Evolutionary conservation across 2,329 filamentous ascomycete species (phyloP).

Genomic region (Colletotrichum spinosum): DNA sequence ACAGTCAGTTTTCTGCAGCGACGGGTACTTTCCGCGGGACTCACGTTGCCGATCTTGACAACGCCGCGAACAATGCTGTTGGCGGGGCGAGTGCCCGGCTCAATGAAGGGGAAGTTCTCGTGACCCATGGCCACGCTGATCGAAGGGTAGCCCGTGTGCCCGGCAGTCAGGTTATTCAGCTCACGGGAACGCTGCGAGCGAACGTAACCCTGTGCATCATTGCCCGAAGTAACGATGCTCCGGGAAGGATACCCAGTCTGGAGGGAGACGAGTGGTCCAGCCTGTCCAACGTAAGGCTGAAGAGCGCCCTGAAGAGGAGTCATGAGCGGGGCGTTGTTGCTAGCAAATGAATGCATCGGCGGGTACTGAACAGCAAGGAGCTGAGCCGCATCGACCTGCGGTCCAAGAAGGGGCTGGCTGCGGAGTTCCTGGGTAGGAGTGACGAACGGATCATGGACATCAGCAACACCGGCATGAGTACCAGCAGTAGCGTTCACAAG

Average conservation of each 20-base stretch:
- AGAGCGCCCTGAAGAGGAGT: slow-evolving; percentile 1
- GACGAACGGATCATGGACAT: slow-evolving; percentile 18
- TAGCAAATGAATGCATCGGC: background rate
- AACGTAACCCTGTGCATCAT: slow-evolving; percentile 35
- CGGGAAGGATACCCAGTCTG: slow-evolving; percentile 9
- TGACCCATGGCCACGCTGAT: slow-evolving; percentile 50
- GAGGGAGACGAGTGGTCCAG: slow-evolving; percentile 23
- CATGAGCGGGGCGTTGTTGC: background rate
- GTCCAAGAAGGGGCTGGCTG: slow-evolving; percentile 15
- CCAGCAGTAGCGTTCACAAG: slow-evolving; percentile 26
- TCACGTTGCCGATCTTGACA: slow-evolving; percentile 63
- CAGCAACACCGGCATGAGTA: background rate
- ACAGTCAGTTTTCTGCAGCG: slow-evolving; percentile 15
- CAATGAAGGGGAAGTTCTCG: slow-evolving; percentile 60
- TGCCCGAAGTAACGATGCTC: background rate
- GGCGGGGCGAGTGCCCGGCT: slow-evolving; percentile 46
- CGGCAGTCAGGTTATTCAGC: slow-evolving; percentile 52
- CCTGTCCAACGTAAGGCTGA: slow-evolving; percentile 5
- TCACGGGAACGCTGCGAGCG: slow-evolving; percentile 48
- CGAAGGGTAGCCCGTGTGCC: slow-evolving; percentile 48
- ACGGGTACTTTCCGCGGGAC: background rate
- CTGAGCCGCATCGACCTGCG: slow-evolving; percentile 19
- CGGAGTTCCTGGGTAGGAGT: background rate
- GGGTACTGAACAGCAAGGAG: slow-evolving; percentile 17
- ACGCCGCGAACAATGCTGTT: slow-evolving; percentile 51